Percentiles rank a stretch among this genome's conserved stretches.
phyloP scores from a whole-genome alignment of 331 rosid genomes.

The Ulmus americana region DNA sequence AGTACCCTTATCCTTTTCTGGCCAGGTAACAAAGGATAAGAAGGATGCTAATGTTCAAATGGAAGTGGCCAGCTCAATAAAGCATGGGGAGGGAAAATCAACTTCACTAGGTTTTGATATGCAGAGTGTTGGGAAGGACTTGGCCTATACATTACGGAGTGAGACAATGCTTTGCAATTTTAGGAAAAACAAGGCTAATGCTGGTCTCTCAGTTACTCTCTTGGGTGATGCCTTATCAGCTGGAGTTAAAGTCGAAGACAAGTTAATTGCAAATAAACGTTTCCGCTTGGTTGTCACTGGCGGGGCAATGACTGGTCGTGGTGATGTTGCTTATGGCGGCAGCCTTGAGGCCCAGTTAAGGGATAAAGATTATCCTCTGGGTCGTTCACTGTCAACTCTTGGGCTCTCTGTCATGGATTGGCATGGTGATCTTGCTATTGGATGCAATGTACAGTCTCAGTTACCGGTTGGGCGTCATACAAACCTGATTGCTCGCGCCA shows the following conservation, averaged over 20 bases:
- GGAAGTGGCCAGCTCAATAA: conserved; percentile 74
- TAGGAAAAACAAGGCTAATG: conserved; percentile 75
- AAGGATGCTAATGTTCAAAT: conserved; percentile 87
- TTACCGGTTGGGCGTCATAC: conserved; percentile 75
- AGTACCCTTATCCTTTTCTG: conserved; percentile 70
- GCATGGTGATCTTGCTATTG: conserved; percentile 96
- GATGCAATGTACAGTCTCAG: conserved; percentile 83
- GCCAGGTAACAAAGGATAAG: conserved; percentile 90
- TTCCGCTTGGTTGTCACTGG: conserved; percentile 67
- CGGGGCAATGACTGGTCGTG: conserved; percentile 82
- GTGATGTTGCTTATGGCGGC: conserved; percentile 87
- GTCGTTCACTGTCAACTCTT: conserved; percentile 71
- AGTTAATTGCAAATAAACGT: conserved; percentile 64
- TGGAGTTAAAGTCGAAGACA: conserved; percentile 81
- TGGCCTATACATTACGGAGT: conserved; percentile 78
- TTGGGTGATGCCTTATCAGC: conserved; percentile 77
- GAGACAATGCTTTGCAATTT: conserved; percentile 74
- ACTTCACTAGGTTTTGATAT: conserved; percentile 81
- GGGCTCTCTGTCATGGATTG: conserved; percentile 95
- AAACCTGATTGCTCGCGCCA: conserved; percentile 67
- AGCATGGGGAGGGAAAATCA: conserved; percentile 82
- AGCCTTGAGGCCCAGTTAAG: conserved; percentile 94
- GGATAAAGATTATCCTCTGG: conserved; percentile 81
- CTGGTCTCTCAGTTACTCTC: conserved; percentile 74
- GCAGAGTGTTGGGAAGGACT: conserved; percentile 94